phyloP scores from a whole-genome alignment of 2,329 filamentous ascomycete genomes.

The Helotiales sp. region DNA sequence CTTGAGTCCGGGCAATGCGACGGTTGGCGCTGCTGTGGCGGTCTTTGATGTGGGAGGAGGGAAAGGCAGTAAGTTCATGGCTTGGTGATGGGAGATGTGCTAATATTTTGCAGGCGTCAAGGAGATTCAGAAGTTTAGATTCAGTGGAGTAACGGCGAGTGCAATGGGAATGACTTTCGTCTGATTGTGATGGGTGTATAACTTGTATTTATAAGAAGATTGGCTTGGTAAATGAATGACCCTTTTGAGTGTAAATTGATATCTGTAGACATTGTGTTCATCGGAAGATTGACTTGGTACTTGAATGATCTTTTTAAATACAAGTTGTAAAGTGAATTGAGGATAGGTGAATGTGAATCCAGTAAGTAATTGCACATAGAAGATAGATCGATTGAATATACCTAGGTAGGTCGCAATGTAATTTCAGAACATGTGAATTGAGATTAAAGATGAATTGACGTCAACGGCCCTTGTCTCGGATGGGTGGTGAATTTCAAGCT shows the following conservation, averaged over 20 bases:
- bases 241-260: too few species aligned
- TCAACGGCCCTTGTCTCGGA: too few species aligned
- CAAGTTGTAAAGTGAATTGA: too few species aligned
- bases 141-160: slow-evolving; percentile 39
- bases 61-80: slow-evolving; percentile 31
- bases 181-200: not conserved
- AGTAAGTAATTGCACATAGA: too few species aligned
- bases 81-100: not conserved
- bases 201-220: not conserved
- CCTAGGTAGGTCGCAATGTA: too few species aligned
- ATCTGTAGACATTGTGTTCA: too few species aligned
- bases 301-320: too few species aligned
- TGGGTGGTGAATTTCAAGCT: too few species aligned
- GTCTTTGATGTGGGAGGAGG: slow-evolving; percentile 48
- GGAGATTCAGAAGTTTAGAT: slow-evolving; percentile 45
- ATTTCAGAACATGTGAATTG: too few species aligned
- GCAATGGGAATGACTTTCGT: slow-evolving; percentile 27
- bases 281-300: not conserved
- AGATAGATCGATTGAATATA: too few species aligned
- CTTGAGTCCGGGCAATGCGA: slow-evolving; percentile 44
- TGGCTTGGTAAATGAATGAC: not conserved
- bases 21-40: slow-evolving; percentile 41
- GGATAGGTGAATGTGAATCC: too few species aligned
- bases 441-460: too few species aligned
- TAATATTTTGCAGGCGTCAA: not conserved